Evolutionary conservation across 495 filamentous ascomycete genomes (phyloP).

Genomic region (Aspergillus indologenus): DNA sequence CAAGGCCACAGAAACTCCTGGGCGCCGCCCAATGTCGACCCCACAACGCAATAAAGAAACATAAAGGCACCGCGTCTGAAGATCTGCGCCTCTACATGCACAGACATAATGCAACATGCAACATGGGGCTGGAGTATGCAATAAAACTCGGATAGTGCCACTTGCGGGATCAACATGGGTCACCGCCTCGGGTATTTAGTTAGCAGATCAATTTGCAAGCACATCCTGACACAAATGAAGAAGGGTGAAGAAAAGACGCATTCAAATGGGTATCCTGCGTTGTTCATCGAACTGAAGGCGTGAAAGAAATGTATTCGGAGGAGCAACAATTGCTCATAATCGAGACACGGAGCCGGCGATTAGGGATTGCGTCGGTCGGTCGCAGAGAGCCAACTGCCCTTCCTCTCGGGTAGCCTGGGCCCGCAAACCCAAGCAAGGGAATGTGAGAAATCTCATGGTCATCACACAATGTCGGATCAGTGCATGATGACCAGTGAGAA

Average conservation of each 20-base stretch:
- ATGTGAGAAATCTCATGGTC: not conserved
- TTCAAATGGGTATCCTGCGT: not conserved
- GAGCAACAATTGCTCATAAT: not conserved
- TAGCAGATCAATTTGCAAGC: not conserved
- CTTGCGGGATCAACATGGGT: not conserved
- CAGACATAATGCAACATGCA: not conserved
- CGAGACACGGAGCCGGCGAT: not conserved
- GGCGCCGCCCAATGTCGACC: conserved; percentile 13
- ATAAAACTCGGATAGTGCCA: not conserved
- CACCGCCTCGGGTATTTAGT: not conserved
- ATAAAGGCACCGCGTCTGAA: not conserved
- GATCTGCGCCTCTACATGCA: not conserved
- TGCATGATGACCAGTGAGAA: conserved; percentile 82
- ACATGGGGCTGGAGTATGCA: not conserved
- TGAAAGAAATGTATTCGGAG: not conserved
- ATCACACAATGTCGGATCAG: conserved; percentile 31
- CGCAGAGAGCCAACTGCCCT: not conserved
- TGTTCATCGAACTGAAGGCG: not conserved
- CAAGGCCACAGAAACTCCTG: conserved; percentile 8
- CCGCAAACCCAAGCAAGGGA: not conserved
- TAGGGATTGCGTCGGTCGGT: not conserved
- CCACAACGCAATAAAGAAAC: not conserved
- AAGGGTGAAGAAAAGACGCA: not conserved
- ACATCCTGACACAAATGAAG: not conserved
- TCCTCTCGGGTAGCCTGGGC: not conserved